Evolutionary conservation across 2,329 filamentous ascomycete genomes (phyloP).

Genomic region (Alternaria gaisen): DNA sequence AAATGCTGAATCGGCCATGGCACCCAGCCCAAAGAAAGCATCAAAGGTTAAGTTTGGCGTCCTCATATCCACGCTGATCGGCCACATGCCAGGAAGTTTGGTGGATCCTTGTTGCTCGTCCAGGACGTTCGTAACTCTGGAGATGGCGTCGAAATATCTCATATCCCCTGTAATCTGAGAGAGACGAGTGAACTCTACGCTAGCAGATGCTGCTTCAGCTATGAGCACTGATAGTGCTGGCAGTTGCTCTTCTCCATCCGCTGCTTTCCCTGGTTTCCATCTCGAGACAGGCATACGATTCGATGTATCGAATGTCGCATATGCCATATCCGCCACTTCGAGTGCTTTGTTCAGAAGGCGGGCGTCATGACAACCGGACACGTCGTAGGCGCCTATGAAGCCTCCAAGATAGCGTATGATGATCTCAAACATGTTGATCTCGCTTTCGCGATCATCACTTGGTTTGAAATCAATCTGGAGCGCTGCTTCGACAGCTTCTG

Average conservation of each 20-base stretch:
- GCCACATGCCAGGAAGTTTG: no score
- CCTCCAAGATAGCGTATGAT: conserved; percentile 85
- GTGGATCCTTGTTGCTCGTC: conserved; percentile 36
- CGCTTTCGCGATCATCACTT: conserved; percentile 47
- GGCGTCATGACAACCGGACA: conserved; percentile 71
- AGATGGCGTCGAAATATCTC: conserved; percentile 57
- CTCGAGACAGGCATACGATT: conserved; percentile 80
- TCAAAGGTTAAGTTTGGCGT: no score
- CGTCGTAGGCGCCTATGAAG: conserved; percentile 83
- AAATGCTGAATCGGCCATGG: no score
- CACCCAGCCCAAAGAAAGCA: no score
- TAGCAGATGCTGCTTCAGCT: conserved; percentile 57
- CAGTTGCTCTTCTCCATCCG: conserved; percentile 48
- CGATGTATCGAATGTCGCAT: conserved; percentile 86
- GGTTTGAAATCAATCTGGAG: conserved; percentile 54
- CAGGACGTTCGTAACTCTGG: conserved; percentile 31
- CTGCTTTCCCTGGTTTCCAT: conserved; percentile 53
- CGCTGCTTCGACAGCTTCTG: conserved; percentile 54
- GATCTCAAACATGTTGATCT: conserved; percentile 59
- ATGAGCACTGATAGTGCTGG: conserved; percentile 53
- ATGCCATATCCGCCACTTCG: conserved; percentile 80
- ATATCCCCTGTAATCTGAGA: conserved; percentile 56
- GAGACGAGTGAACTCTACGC: conserved; percentile 58
- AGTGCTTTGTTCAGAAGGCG: conserved; percentile 79
- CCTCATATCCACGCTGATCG: no score